Evolutionary conservation across 176 grass and related monocot species (phyloP), one percentile per base, ranked within the genome.

Genomic region (Carex kokanica): DNA sequence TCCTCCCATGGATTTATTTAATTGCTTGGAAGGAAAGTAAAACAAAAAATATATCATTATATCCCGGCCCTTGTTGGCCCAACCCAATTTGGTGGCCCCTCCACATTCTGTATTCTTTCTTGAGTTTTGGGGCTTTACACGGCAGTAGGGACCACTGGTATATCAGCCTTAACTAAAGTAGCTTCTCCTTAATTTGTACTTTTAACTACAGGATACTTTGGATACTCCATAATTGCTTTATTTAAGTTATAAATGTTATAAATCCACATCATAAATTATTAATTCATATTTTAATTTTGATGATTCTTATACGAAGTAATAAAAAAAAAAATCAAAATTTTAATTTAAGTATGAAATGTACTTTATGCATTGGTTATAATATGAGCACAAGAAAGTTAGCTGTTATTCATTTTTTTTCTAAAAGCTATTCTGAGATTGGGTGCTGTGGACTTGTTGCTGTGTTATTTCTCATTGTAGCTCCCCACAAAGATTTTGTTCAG

Each of bases 61-160:
- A 61, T 82, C 36, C 38, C 60, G 79, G 60, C 57, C 79, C 79
- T 27, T 61, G 79, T 52, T 81, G 38, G 59, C 17, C 40, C 58
- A 82, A 81, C 0, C 11, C 17, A 43, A 64, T 7, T 20, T 1
- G 13, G 36, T 62, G 60, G 60, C 5, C 40, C 79, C 59, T 4
- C 29, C 5, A 56, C 53, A 62, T 49, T 9, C 59, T 53, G 36
- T 47, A 20, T n/a, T 27, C 27, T 27, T 27, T 27, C 1, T 27
- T 27, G n/a, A n/a, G n/a, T 27, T 27, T 27, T 31, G 66, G 66
- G 66, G 66, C 36, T 70, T 70, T 70, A 70, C 17, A 70, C 6
- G 17, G 17, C 66, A 18, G 18, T 43, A 11, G 66, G 66, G 17
- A 70, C 66, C 36, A 20, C 66, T 2, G 2, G 16, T 43, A 20